Percentiles rank a stretch among this genome's conserved stretches.
Evolutionary conservation across 1,284 basidiomycete genomes (phyloP).

Genomic region (Golubevia pallescens): DNA sequence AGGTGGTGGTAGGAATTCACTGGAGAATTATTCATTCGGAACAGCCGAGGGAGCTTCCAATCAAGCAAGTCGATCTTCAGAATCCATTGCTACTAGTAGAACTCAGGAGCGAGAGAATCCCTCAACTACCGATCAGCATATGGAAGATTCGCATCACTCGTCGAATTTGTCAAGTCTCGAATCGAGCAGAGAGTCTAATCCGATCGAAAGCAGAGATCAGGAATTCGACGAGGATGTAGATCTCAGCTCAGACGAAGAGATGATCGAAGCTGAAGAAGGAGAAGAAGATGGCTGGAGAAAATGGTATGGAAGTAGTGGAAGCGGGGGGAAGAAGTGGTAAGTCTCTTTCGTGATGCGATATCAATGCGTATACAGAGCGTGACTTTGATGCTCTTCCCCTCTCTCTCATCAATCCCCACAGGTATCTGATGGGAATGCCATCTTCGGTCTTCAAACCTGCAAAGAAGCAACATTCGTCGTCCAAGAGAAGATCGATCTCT

Average conservation of each 20-base stretch:
- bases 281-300: constrained; percentile 27
- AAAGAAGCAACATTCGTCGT: constrained; percentile 4
- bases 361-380: neutral
- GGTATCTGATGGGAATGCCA: constrained; percentile 52
- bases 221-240: constrained; percentile 1
- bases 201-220: neutral
- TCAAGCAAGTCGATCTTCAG: too few relatives aligned
- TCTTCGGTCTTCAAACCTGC: constrained; percentile 38
- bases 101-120: too few relatives aligned
- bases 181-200: neutral
- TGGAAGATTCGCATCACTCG: too few relatives aligned
- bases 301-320: constrained; percentile 13
- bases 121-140: neutral
- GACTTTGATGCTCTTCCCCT: neutral
- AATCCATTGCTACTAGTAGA: too few relatives aligned
- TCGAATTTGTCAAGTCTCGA: constrained; percentile 10
- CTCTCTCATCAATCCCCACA: neutral
- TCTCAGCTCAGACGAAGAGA: constrained; percentile 16
- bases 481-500: neutral
- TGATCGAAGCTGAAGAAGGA: constrained; percentile 19
- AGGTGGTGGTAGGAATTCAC: too few relatives aligned
- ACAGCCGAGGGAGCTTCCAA: too few relatives aligned
- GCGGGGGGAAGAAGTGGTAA: constrained; percentile 33
- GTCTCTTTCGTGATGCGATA: neutral
- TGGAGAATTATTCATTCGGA: too few relatives aligned